These are phyloP conservation scores for Anthracocystis setariae DNA, from an alignment of 1,284 basidiomycete genomes.

Conservation along the genomic window DNA sequence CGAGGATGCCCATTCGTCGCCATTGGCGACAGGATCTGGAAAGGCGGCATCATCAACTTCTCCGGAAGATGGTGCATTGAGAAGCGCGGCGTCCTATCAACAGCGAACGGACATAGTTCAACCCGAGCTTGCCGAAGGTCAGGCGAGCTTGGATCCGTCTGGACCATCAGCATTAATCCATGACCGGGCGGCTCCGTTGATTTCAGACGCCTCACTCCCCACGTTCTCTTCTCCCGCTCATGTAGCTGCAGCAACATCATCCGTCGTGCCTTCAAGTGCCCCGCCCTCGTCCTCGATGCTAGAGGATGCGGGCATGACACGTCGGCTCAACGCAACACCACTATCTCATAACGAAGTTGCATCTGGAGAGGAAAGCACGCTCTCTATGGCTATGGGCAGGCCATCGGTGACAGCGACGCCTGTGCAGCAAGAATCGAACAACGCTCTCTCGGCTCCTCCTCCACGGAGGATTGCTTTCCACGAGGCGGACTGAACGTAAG, in stretches of 20 bases:
- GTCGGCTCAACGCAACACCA: background rate
- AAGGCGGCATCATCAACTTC: background rate
- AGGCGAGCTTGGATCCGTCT: background rate
- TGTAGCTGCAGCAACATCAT: background rate
- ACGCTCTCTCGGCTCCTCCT: conserved; percentile 3
- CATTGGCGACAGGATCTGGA: background rate
- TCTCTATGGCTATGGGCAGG: conserved; percentile 1
- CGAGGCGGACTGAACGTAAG: conserved; percentile 10
- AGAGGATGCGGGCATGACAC: background rate
- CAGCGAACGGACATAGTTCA: background rate
- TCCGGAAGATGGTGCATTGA: background rate
- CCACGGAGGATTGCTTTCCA: conserved; percentile 37
- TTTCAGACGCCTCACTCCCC: no score
- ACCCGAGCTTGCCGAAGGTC: background rate
- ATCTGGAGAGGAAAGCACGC: background rate
- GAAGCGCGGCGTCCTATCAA: background rate
- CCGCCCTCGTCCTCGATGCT: background rate
- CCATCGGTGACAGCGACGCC: background rate
- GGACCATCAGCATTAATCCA: conserved; percentile 7
- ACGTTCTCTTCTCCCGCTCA: background rate
- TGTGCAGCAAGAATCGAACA: background rate
- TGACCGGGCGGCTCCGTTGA: conserved; percentile 23
- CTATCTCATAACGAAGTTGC: background rate
- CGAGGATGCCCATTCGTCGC: conserved; percentile 2
- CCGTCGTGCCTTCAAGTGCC: background rate